Evolutionary conservation across 2,329 filamentous ascomycete species (phyloP), one percentile per base, ranked within the genome.

Genomic region (Fusarium sterilihyphosum): DNA sequence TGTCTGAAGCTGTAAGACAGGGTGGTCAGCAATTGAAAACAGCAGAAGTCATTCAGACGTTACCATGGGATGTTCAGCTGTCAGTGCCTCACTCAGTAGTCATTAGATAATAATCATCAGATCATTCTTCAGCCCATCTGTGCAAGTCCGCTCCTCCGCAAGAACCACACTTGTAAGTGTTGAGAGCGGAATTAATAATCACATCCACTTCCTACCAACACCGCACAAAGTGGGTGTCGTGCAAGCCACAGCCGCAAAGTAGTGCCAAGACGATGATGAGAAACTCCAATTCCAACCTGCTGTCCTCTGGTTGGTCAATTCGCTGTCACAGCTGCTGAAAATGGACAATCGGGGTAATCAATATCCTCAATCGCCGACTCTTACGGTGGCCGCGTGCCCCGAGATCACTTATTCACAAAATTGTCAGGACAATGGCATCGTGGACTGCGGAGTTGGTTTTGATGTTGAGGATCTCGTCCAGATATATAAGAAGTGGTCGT

Each of bases 81-180:
- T 29, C 13, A 22, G 6, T 14, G 16, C 20, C 9, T 24, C 17
- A 24, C 14, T 29, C 20, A 56, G 16, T 37, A 35, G 22, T 26
- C 31, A 29, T 59, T 37, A n/a, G 29, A 35, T 37, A 33, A 14
- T 22, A 43, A 29, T 17, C n/a, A 22, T 29, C n/a, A 44, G 24
- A 11, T 38, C 24, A 22, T 33, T 47, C 31, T 38, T 26, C 9
- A 43, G 11, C 13, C n/a, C n/a, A 38, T 33, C 33, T 38, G 24
- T 52, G n/a, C 26, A 78, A 78, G 76, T 78, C 74, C 74, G 76
- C 76, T 73, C 57, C 65, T 73, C 73, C 74, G 74, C 76, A 67
- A 20, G 17, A 52, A 37, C n/a, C 35, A 29, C 52, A 54, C 29
- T 44, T 38, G 20, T 10, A 31, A 38, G 47, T 41, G 26, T 35